Evolutionary conservation across 108 stramenopile genomes (phyloP), one percentile per base, ranked within the genome.

Genomic region (Cyclotella sp.): DNA sequence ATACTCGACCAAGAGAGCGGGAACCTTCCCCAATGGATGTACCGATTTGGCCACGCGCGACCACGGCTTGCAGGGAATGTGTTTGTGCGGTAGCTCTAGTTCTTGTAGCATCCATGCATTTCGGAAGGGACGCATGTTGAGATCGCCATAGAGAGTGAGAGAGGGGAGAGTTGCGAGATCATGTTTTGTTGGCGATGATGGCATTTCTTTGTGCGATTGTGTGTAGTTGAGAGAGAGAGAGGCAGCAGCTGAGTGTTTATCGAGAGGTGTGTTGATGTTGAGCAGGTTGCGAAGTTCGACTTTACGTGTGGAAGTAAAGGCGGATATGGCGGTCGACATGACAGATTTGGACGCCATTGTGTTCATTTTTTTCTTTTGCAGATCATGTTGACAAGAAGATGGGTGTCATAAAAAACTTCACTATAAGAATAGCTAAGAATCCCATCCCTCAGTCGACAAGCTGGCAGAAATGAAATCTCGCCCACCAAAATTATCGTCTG

Each of bases 91-190:
- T 0, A 86, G 30, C 0, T 78, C 73, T 18, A 92, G 70, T 75
- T 95, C 91, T 80, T 95, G 89, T n/a, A 95, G 78, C 91, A 95
- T 92, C 93, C 93, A 95, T 12, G 87, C 45, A 63, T 88, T 87
- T 2, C 93, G 91, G 70, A 92, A 92, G 26, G 91, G 81, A 3
- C 93, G 81, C 60, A 79, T 88, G 43, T 70, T 78, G 15, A 88
- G 83, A 58, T 86, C 75, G 1, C 90, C 91, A 14, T 90, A 68
- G 12, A 91, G 78, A 44, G 86, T 82, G 30, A 85, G 59, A 14
- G 55, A 61, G 9, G 70, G 83, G 62, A 72, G 76, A 21, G 2
- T 43, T 22, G 44, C 7, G 22, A 26, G 42, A 4, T 22, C 22
- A 3, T 1, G 30, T 64, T 64, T 43, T 64, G 60, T 61, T 59